Evolutionary conservation across 2,329 filamentous ascomycete species (phyloP).

Genomic region (Beauveria pseudobassiana): DNA sequence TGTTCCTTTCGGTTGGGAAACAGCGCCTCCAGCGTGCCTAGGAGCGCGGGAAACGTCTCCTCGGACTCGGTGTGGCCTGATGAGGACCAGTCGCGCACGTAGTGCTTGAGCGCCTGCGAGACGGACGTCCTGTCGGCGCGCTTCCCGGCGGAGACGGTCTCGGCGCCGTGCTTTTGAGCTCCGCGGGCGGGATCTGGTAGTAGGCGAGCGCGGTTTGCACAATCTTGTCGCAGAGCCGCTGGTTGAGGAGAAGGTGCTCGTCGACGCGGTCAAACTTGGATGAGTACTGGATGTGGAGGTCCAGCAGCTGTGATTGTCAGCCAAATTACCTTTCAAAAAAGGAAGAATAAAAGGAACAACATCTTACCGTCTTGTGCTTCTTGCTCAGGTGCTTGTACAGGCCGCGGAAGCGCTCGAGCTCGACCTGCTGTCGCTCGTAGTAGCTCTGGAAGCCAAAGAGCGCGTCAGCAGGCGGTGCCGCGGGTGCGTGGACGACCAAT

Average conservation of each 20-base stretch:
- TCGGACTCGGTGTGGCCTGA: constrained; percentile 40
- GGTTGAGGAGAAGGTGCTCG: constrained; percentile 35
- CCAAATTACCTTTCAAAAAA: background rate
- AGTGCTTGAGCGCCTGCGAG: constrained; percentile 48
- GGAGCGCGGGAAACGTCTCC: constrained; percentile 32
- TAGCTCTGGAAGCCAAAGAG: constrained; percentile 31
- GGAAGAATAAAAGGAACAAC: too few species aligned
- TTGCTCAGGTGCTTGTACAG: constrained; percentile 30
- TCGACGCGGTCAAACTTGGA: constrained; percentile 42
- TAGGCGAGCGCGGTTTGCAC: constrained; percentile 36
- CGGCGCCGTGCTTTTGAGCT: constrained; percentile 37
- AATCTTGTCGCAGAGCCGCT: constrained; percentile 37
- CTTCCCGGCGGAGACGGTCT: constrained; percentile 28
- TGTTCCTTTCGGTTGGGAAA: constrained; percentile 20
- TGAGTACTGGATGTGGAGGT: constrained; percentile 49
- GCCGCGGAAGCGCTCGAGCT: constrained; percentile 27
- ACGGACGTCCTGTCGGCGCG: constrained; percentile 40
- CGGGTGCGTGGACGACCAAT: constrained; percentile 29
- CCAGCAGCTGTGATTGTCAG: constrained; percentile 33
- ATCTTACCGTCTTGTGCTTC: constrained; percentile 24
- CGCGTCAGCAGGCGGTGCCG: constrained; percentile 32
- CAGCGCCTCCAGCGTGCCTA: constrained; percentile 24
- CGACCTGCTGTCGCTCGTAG: constrained; percentile 25
- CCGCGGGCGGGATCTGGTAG: constrained; percentile 35
- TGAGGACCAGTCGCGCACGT: constrained; percentile 48